Evolutionary conservation across 2,329 filamentous ascomycete species (phyloP).

Genomic region (Zasmidium cellare): DNA sequence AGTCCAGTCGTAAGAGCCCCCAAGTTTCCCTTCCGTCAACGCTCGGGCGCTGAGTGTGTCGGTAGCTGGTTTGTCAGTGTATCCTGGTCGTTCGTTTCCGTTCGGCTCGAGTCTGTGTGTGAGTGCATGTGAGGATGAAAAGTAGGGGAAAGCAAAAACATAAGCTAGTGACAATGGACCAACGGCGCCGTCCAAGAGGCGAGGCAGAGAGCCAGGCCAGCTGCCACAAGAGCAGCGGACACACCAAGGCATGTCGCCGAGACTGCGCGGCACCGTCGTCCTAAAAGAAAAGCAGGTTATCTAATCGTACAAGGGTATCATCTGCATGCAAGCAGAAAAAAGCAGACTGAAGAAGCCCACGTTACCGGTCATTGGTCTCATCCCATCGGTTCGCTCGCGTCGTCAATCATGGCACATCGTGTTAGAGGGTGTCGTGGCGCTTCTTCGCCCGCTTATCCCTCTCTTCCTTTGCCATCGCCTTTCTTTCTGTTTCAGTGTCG

Average conservation of each 20-base stretch:
- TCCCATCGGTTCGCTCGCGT: neutral
- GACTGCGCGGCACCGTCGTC: conserved; percentile 7
- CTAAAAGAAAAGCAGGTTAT: conserved; percentile 7
- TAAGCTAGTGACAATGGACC: neutral
- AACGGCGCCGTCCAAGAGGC: neutral
- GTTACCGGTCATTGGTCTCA: conserved; percentile 4
- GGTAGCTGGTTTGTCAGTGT: neutral
- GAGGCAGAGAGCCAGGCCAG: neutral
- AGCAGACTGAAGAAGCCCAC: conserved; percentile 7
- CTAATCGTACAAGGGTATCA: conserved; percentile 21
- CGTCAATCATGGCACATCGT: neutral
- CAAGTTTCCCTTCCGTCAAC: neutral
- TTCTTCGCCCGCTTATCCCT: neutral
- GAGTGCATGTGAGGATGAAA: neutral
- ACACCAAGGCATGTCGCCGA: neutral
- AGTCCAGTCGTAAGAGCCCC: neutral
- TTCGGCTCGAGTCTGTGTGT: neutral
- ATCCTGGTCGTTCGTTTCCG: neutral
- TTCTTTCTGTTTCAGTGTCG: neutral
- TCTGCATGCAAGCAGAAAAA: conserved; percentile 7
- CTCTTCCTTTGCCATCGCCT: neutral
- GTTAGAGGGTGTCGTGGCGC: neutral
- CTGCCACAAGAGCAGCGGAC: neutral
- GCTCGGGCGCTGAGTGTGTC: neutral
- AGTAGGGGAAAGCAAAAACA: neutral